These are phyloP conservation scores for Stephanocyclus meneghinianus DNA, from an alignment of 352 stramenopile species.

Conservation along the genomic window DNA sequence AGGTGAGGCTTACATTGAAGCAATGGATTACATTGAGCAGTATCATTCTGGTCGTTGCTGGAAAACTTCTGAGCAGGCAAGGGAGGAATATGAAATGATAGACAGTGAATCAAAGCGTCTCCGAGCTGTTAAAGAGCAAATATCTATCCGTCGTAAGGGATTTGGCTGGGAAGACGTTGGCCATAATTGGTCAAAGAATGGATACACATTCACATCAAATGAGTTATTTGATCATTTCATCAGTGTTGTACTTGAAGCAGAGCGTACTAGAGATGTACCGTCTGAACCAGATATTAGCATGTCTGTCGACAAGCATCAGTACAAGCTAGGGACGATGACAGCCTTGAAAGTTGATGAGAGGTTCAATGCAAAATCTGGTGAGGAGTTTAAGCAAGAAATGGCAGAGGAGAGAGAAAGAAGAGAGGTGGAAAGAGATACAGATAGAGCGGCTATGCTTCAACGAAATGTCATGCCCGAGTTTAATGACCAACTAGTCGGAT, in stretches of 20 bases:
- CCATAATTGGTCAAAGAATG: neutral
- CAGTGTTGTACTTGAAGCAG: conserved; percentile 15
- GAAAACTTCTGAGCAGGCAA: conserved; percentile 26
- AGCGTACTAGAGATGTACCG: neutral
- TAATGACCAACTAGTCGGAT: conserved; percentile 9
- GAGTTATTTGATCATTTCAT: conserved; percentile 33
- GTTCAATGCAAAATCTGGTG: neutral
- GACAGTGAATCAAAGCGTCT: conserved; percentile 15
- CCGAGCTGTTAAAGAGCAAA: conserved; percentile 39
- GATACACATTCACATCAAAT: neutral
- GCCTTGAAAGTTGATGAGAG: neutral
- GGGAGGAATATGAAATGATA: conserved; percentile 10
- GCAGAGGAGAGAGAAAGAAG: conserved; percentile 4
- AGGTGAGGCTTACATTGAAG: conserved; percentile 25
- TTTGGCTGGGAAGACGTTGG: conserved; percentile 23
- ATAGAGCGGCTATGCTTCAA: conserved; percentile 14
- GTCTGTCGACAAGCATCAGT: neutral
- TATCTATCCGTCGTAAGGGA: conserved; percentile 27
- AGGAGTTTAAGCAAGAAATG: conserved; percentile 12
- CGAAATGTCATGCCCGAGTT: conserved; percentile 4
- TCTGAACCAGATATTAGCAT: neutral
- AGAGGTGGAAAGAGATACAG: neutral
- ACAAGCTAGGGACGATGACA: neutral
- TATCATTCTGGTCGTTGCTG: conserved; percentile 34
- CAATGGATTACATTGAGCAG: conserved; percentile 34